Evolutionary conservation across 345 rosid species (phyloP), one percentile per base, ranked within the genome.

Genomic region (Boechera stricta): DNA sequence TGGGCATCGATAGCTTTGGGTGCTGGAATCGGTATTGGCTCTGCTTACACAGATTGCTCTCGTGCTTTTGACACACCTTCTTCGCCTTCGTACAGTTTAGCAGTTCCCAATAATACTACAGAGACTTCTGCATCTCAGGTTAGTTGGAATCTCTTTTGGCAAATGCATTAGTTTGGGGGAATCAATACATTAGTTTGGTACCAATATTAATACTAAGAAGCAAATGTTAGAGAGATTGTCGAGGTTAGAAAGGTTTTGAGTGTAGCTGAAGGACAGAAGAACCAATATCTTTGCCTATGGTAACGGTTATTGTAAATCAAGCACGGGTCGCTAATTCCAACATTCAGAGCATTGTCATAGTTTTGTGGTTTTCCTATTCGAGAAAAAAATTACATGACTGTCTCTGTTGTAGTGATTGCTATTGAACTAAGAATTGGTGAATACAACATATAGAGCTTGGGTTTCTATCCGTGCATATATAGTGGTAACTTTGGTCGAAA

Each of bases 81-180:
- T 52, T 67, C 88, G 5, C 77, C 86, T 68, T 66, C 87, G 56
- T 29, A 83, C 2, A 82, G 64, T 64, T 54, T 78, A 56, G 57
- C 79, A 16, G 32, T 91, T 82, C 80, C 83, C 26, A 79, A 87
- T 67, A 53, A 29, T 42, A 33, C 83, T 44, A 31, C 84, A 15
- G 84, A 78, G 73, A 21, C 75, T 80, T 80, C 84, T 57, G 74
- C 73, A 51, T 64, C 84, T 62, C 85, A 85, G 92, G 91, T 90
- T 33, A 65, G 81, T 60, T 15, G n/a, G 4, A 29, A 10, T 15
- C 7, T 55, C 16, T 29, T 33, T 56, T 7, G 18, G 26, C 8
- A 49, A 53, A 12, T 26, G 24, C 38, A 13, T 38, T 54, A 28
- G 73, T 54, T 53, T 15, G 24, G 9, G 35, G 49, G 15, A 13